These are phyloP conservation scores for Inga oerstediana DNA, from an alignment of 306 rosid genomes.

Conservation along the genomic window DNA sequence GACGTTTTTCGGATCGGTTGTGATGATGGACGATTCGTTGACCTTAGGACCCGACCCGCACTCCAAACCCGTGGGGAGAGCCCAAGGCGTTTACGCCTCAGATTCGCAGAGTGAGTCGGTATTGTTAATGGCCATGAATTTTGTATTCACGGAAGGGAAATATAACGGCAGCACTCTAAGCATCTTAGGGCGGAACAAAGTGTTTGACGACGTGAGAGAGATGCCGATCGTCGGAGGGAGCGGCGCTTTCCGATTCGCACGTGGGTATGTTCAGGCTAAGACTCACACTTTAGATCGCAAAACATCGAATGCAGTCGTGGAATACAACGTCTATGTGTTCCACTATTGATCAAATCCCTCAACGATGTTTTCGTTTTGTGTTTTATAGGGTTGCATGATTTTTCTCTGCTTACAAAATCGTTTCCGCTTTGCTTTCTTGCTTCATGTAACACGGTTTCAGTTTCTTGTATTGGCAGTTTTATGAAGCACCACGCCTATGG, in stretches of 20 bases:
- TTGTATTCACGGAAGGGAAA: conserved; percentile 38
- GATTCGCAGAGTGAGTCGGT: conserved; percentile 38
- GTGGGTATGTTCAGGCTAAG: conserved; percentile 59
- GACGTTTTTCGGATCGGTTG: conserved; percentile 37
- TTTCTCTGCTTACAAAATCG: not conserved
- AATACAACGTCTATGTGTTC: conserved; percentile 55
- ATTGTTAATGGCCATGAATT: conserved; percentile 35
- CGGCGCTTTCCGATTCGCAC: conserved; percentile 60
- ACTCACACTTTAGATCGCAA: conserved; percentile 22
- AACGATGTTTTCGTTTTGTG: not conserved
- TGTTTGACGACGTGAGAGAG: conserved; percentile 35
- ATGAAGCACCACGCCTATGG: not conserved
- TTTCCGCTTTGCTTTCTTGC: not conserved
- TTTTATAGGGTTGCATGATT: not conserved
- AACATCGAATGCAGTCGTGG: conserved; percentile 48
- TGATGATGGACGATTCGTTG: conserved; percentile 40
- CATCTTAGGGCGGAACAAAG: conserved; percentile 44
- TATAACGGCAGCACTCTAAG: conserved; percentile 45
- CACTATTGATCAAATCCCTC: conserved; percentile 37
- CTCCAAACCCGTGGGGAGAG: conserved; percentile 38
- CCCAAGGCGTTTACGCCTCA: conserved; percentile 42
- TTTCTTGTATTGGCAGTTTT: not conserved
- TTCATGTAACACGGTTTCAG: not conserved
- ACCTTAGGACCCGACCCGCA: conserved; percentile 21
- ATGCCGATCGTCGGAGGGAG: conserved; percentile 51